phyloP scores from a whole-genome alignment of 495 filamentous ascomycete genomes.

The Hyaloscypha bicolor region DNA sequence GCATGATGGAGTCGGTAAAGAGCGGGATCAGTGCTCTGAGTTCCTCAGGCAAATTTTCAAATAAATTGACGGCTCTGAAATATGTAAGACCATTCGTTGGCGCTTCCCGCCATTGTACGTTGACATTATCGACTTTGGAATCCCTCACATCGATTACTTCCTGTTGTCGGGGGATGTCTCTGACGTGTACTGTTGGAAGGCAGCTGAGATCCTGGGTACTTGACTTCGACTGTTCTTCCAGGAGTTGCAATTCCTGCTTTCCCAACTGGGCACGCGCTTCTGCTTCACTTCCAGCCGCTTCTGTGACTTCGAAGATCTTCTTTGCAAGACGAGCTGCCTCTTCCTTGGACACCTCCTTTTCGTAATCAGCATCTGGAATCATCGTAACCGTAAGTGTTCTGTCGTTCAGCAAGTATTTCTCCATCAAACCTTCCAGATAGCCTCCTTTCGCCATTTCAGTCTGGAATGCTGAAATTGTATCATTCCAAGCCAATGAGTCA shows the following conservation, averaged over 20 bases:
- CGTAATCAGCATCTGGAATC: conserved; percentile 77
- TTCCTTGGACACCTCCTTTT: conserved; percentile 72
- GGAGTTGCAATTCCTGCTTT: conserved; percentile 75
- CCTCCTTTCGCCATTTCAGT: conserved; percentile 64
- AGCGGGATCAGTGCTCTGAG: conserved; percentile 83
- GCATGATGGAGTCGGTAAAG: conserved; percentile 90
- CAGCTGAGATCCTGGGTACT: conserved; percentile 82
- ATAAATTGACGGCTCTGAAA: conserved; percentile 82
- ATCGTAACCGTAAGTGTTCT: conserved; percentile 91
- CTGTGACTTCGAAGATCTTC: conserved; percentile 70
- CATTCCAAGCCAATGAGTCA: conserved; percentile 85
- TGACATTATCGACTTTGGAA: conserved; percentile 63
- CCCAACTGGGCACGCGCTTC: conserved; percentile 70
- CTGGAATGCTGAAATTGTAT: conserved; percentile 81
- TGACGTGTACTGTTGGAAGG: conserved; percentile 82
- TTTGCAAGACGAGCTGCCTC: conserved; percentile 68
- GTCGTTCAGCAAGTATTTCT: conserved; percentile 89
- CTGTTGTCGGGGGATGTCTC: conserved; percentile 81
- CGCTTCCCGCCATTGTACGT: conserved; percentile 87
- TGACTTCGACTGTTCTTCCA: conserved; percentile 80
- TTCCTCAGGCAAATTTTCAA: conserved; percentile 81
- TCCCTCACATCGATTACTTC: conserved; percentile 70
- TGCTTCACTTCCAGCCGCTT: conserved; percentile 67
- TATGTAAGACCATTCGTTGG: conserved; percentile 96
- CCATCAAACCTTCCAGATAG: conserved; percentile 82